These are phyloP conservation scores for Camelina sativa DNA, from an alignment of 345 rosid species.

Conservation along the genomic window DNA sequence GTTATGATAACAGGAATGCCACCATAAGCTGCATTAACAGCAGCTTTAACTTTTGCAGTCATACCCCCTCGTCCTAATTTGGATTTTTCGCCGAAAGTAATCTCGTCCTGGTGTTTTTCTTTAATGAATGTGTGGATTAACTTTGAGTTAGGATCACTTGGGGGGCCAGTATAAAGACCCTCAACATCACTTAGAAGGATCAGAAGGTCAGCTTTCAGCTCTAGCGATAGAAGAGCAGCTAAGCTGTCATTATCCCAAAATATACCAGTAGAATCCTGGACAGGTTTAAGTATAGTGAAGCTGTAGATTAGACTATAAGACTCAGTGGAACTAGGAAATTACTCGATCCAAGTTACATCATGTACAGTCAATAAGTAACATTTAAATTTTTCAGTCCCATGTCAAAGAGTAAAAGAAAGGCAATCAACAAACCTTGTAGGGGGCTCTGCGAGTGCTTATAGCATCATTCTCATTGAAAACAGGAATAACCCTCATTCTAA, in stretches of 20 bases:
- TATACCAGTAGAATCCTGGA: slow-evolving; percentile 98
- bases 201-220: slow-evolving; percentile 94
- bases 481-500: slow-evolving; percentile 76
- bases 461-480: slow-evolving; percentile 98
- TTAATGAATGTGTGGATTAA: slow-evolving; percentile 81
- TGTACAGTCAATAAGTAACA: background rate
- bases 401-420: slow-evolving; percentile 20
- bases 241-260: slow-evolving; percentile 99
- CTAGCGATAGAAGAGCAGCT: slow-evolving; percentile 88
- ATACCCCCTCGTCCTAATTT: slow-evolving; percentile 98
- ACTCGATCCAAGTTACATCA: slow-evolving; percentile 14
- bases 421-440: slow-evolving; percentile 71
- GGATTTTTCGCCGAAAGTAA: slow-evolving; percentile 96
- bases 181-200: slow-evolving; percentile 93
- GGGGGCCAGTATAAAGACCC: slow-evolving; percentile 97
- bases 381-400: background rate
- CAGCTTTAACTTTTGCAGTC: slow-evolving; percentile 99
- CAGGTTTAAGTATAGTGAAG: background rate
- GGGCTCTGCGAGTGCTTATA: slow-evolving; percentile 93
- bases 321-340: background rate
- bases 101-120: slow-evolving; percentile 80
- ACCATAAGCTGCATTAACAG: slow-evolving; percentile 81
- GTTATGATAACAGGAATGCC: slow-evolving; percentile 97
- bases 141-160: slow-evolving; percentile 84
- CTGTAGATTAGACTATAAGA: slow-evolving; percentile 4